Conservation (phyloP, 371 early-diverging fungal species). For the Rhizopus stolonifer region DNA sequence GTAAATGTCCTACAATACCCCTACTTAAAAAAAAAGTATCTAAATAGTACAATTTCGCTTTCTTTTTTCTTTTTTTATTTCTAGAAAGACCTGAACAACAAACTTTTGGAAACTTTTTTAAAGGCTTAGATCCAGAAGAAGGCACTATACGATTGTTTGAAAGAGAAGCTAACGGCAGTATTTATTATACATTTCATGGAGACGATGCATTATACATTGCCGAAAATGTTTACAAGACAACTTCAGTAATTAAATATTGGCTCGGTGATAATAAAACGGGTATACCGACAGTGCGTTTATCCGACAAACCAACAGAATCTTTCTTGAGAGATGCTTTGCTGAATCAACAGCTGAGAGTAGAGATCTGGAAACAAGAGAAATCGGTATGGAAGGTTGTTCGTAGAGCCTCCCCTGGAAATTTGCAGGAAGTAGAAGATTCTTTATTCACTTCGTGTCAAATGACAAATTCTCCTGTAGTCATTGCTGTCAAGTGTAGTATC, state of each 20-base stretch:
- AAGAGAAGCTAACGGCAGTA: slow-evolving; percentile 47
- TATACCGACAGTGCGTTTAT: slow-evolving; percentile 77
- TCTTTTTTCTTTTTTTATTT: not conserved
- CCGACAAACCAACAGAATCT: slow-evolving; percentile 69
- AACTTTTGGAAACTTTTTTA: slow-evolving; percentile 37
- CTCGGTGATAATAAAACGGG: slow-evolving; percentile 56
- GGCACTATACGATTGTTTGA: slow-evolving; percentile 75
- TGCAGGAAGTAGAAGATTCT: slow-evolving; percentile 87
- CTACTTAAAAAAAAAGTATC: not conserved
- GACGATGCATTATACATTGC: slow-evolving; percentile 87
- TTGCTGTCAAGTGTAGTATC: slow-evolving; percentile 66
- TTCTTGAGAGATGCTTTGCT: slow-evolving; percentile 81
- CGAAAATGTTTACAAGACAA: slow-evolving; percentile 82
- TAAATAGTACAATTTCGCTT: not conserved
- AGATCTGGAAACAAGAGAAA: slow-evolving; percentile 77
- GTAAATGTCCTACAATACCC: slow-evolving; percentile 15
- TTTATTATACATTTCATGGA: slow-evolving; percentile 82
- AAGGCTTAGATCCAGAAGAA: slow-evolving; percentile 26
- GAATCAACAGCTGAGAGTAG: slow-evolving; percentile 72
- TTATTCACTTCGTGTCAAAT: slow-evolving; percentile 75
- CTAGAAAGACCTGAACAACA: slow-evolving; percentile 41
- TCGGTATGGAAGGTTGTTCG: slow-evolving; percentile 53
- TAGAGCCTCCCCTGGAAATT: slow-evolving; percentile 91
- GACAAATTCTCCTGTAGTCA: slow-evolving; percentile 76
- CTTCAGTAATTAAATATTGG: slow-evolving; percentile 86